Conservation (phyloP, 345 rosid genomes). For the Heritiera fomes region DNA sequence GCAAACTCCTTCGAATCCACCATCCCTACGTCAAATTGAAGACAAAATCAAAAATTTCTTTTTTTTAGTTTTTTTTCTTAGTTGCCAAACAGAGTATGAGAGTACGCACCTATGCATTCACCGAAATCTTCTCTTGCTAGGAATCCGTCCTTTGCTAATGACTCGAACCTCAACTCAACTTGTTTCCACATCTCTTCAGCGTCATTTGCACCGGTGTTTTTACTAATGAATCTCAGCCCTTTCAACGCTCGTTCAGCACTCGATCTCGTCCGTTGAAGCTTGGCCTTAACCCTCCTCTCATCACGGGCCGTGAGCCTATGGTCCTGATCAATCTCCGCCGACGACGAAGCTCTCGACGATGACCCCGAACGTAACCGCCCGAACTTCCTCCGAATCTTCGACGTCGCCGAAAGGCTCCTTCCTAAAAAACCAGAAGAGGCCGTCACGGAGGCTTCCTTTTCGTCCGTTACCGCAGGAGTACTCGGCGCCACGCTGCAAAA, state of each 20-base stretch:
- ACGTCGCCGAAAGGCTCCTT: conserved; percentile 58
- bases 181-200: conserved; percentile 67
- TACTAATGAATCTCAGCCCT: conserved; percentile 74
- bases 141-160: conserved; percentile 61
- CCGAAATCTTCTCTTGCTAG: conserved; percentile 86
- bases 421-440: conserved; percentile 26
- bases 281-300: conserved; percentile 56
- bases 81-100: conserved; percentile 11
- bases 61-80: not conserved
- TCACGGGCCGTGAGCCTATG: conserved; percentile 45
- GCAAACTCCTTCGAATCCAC: conserved; percentile 90
- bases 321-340: conserved; percentile 35
- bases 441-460: conserved; percentile 17
- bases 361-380: conserved; percentile 64
- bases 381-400: conserved; percentile 61
- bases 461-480: conserved; percentile 6
- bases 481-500: conserved; percentile 64
- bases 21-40: conserved; percentile 56
- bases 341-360: conserved; percentile 47
- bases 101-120: conserved; percentile 73
- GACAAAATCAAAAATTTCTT: not conserved
- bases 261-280: conserved; percentile 62
- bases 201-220: conserved; percentile 42
- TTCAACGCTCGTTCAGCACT: conserved; percentile 75
- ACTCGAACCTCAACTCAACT: conserved; percentile 63